Evolutionary conservation across 108 stramenopile genomes (phyloP), one percentile per base, ranked within the genome.

Genomic region (Epithemia pelagica): DNA sequence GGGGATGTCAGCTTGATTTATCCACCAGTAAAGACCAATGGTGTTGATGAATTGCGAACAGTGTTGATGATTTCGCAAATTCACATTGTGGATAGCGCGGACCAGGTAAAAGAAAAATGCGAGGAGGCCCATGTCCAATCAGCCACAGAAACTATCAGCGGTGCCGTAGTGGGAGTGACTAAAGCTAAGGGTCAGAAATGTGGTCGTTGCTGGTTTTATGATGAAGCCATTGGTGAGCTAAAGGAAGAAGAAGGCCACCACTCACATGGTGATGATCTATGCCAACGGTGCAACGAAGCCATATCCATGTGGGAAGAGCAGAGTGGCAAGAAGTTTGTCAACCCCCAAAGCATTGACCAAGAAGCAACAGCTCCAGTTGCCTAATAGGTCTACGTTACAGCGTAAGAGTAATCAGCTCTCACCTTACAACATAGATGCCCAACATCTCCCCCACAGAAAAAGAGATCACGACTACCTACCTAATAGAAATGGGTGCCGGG

Each of bases 141-240:
- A 2, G 75, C 67, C 54, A 70, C 68, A 10, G 86, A 88, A 46
- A 82, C 79, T 0, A 28, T 66, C 10, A 91, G 88, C 56, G 86
- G 90, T 52, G 88, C 84, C 65, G 74, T 79, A 28, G 86, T 96
- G 51, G 91, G 91, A 64, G 92, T 93, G 1, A 71, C 73, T 37
- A 88, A 87, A 61, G 92, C 91, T 2, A 73, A 83, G n/a, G 92
- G 91, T 59, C 60, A 37, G 20, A 92, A 91, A 58, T 96, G 95
- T 66, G 90, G 78, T 21, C 82, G 95, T 28, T 96, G 95, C 67
- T 96, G 95, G 95, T 96, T 93, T 59, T 90, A 91, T 71, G 92
- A 91, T 60, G 80, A 74, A 61, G 62, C 79, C 58, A 74, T 93
- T 58, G 95, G 91, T 0, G 37, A 5, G 15, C 15, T 46, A 15